Evolutionary conservation across 352 stramenopile species (phyloP).

Genomic region (Aphanomyces astaci): DNA sequence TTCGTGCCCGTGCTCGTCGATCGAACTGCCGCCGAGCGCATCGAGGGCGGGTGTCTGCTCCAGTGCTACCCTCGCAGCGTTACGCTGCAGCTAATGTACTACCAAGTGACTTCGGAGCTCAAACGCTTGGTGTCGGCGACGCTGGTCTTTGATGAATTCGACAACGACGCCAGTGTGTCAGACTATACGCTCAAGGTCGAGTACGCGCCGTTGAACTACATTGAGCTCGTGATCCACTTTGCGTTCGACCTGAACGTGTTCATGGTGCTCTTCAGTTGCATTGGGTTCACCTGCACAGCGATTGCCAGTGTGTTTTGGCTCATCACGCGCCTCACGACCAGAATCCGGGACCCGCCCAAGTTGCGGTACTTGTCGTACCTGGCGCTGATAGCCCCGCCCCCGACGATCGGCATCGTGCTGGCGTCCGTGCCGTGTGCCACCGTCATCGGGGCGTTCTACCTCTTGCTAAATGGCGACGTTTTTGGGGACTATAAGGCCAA

Average conservation of each 20-base stretch:
- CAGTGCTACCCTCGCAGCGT: conserved; percentile 90
- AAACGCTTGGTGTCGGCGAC: conserved; percentile 91
- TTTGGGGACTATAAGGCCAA: conserved; percentile 24
- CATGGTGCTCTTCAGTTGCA: conserved; percentile 88
- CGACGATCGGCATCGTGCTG: conserved; percentile 84
- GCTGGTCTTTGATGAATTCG: conserved; percentile 89
- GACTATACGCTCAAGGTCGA: conserved; percentile 90
- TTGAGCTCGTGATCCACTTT: conserved; percentile 95
- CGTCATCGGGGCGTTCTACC: conserved; percentile 57
- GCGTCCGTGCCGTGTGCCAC: conserved; percentile 77
- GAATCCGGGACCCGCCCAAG: conserved; percentile 83
- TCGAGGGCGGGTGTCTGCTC: conserved; percentile 83
- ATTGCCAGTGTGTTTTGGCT: conserved; percentile 85
- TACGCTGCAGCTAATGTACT: conserved; percentile 91
- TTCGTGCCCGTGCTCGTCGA: conserved; percentile 93
- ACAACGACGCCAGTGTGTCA: conserved; percentile 78
- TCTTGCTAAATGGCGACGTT: conserved; percentile 50
- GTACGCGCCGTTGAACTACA: conserved; percentile 91
- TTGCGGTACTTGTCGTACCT: conserved; percentile 91
- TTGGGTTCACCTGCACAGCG: conserved; percentile 81
- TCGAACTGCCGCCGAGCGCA: conserved; percentile 53
- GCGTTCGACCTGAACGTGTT: conserved; percentile 91
- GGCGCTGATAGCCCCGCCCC: conserved; percentile 82
- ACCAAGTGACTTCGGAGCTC: conserved; percentile 82
- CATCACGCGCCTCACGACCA: conserved; percentile 85